Base-by-base conservation (phyloP, 768 basidiomycete species). In the Pleurotus platypus region DNA sequence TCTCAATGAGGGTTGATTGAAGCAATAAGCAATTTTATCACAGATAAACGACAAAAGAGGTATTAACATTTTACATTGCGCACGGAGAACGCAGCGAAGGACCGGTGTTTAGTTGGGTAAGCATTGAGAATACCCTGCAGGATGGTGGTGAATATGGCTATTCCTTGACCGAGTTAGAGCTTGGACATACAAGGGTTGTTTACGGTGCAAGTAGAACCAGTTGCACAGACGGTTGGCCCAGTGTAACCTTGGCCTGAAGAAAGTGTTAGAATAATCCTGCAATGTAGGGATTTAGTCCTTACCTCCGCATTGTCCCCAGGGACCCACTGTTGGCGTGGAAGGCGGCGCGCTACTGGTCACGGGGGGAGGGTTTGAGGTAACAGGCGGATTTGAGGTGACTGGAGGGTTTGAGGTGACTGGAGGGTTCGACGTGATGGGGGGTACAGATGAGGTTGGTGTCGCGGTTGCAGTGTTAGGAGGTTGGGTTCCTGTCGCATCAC, bases 361-460 rank as follows among this genome's bases (percentile, higher is more conserved):
- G 11, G 30, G 8, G 1, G 30, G 30, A 35, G 30, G 30, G 9
- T 67, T 57, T 7, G 65, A 55, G 30, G 63, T 18, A 30, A 65
- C 64, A 8, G 66, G 27, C 2, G 58, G 62, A 0, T 67, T 60
- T 1, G 62, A 56, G 24, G 65, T 66, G 24, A 61, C 64, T 0
- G 67, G 51, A 8, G 24, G 22, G 24, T 51, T 55, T 20, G 61
- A 18, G 12, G 51, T 39, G 20, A 22, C 20, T 12, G 46, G 16
- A 15, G 46, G 22, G 16, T 20, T 24, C 6, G 46, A 48, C 20
- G 39, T 40, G 16, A 24, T 8, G 18, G 51, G 39, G 18, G 51
- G 51, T 35, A 54, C 7, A 82, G 53, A 77, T 85, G 60, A 77
- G 72, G 62, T 83, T 76, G 68, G 73, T 78, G 60, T 72, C 84